Evolutionary conservation across 2,329 filamentous ascomycete species (phyloP), one percentile per base, ranked within the genome.

Genomic region (Zasmidium citrigriseum): DNA sequence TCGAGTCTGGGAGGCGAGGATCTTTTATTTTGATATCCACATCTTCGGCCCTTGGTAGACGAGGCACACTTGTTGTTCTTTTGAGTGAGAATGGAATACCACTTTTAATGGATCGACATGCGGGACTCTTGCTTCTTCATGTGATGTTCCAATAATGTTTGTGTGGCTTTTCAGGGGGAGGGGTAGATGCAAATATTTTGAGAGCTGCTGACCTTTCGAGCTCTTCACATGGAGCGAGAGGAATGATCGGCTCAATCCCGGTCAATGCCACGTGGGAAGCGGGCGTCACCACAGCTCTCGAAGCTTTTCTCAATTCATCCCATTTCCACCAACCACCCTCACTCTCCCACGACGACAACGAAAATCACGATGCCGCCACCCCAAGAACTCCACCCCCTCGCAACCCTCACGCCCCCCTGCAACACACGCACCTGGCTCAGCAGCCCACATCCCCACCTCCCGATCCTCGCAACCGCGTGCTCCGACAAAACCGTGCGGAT

Each of bases 391-490:
- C 70, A 70, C 10, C 73, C 73, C 16, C 77, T 86, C 59, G 78
- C 82, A 23, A 80, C 83, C 50, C 75, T 86, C 55, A 76, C 75
- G 21, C 83, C 84, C 11, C 75, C 83, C 14, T 83, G 74, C 53
- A 78, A 69, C 47, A 74, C 78, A 3, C 90, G 95, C 67, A 88
- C 91, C 68, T 99, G 95, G 95, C 86, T 87, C 63, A 91, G 90
- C 20, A 80, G 87, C 58, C 90, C 93, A 1, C 95, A 99, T 72
- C 92, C 93, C 2, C 89, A 87, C 24, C 87, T 95, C 20, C 93
- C 95, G 2, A 84, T 98, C 60, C 81, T 97, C 68, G 95, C 93
- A 57, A 97, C 93, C 18, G 88, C 91, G 61, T 91, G 93, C 76
- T 87, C 90, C 58, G 87, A 90, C 73, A 96, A 95, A 72, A 88